Evolutionary conservation across 805 yeast species (phyloP), one percentile per base, ranked within the genome.

Genomic region (Metschnikowia aberdeeniae): DNA sequence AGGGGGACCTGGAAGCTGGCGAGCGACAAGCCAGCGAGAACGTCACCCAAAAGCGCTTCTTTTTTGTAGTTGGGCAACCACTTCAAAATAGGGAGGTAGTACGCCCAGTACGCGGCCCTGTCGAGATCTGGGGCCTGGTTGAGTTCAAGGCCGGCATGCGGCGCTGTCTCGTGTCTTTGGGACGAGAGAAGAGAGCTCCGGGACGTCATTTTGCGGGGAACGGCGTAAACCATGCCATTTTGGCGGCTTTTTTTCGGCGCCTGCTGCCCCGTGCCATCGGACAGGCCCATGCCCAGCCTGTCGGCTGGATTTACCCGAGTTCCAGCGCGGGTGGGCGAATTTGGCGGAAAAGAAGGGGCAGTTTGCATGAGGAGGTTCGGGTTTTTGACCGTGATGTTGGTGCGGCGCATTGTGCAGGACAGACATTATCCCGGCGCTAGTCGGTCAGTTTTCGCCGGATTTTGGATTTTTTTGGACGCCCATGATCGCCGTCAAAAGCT

Each of bases 1-100:
- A 64, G 52, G 8, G 70, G 70, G 33, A 64, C 60, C 51, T 64
- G 70, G 52, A 65, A 65, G 26, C 63, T 59, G 5, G 69, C 65
- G 24, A 65, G 49, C 19, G 68, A 60, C 3, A 63, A 39, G 0
- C 70, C 68, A 9, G 70, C 70, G 11, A 65, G 49, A 13, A 60
- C 42, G 38, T 65, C 70, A 11, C 70, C 68, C 6, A 58, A 13
- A 8, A 63, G 40, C 13, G 44, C 32, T 8, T 37, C 39, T 6
- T 34, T 17, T 13, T 53, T 35, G 40, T 65, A 65, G 2, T 54
- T 51, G 3, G 69, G 69, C 33, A 64, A 46, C 70, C 70, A 65
- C 19, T 54, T 43, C 28, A 65, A 49, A 3, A 65, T 55, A 4
- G 70, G 70, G 24, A 62, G 46, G 47, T 65, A 65, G 52, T 65